Conservation (phyloP, 1,284 basidiomycete genomes). For the Earliella scabrosa region DNA sequence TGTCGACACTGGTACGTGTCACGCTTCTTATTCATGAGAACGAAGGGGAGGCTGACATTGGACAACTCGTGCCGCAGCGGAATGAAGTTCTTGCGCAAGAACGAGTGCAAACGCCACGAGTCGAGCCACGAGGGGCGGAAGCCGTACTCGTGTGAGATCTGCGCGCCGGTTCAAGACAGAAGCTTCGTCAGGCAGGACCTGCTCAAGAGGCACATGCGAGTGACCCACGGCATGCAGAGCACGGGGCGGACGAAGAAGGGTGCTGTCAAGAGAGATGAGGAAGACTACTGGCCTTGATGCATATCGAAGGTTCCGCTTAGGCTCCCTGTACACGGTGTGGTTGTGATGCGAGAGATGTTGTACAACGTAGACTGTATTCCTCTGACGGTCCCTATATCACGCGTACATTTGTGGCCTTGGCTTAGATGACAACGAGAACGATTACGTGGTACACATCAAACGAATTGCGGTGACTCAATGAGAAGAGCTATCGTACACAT, state of each 20-base stretch:
- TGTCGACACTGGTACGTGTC: slow-evolving; percentile 59
- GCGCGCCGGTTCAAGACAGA: slow-evolving; percentile 44
- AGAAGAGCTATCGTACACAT: not conserved
- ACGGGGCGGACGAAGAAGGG: slow-evolving; percentile 24
- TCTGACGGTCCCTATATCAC: not conserved
- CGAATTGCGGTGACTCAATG: too few relatives aligned
- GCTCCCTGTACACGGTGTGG: not conserved
- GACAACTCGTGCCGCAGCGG: too few relatives aligned
- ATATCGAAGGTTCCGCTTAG: not conserved
- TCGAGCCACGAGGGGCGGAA: slow-evolving; percentile 60
- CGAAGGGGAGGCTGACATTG: slow-evolving; percentile 9
- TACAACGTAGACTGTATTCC: too few relatives aligned
- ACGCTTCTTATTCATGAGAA: not conserved
- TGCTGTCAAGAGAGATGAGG: slow-evolving; percentile 13
- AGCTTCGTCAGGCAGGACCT: slow-evolving; percentile 69
- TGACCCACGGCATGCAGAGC: slow-evolving; percentile 47
- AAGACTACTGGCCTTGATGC: slow-evolving; percentile 24
- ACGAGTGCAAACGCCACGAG: slow-evolving; percentile 76
- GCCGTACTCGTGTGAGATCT: slow-evolving; percentile 60
- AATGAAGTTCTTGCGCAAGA: slow-evolving; percentile 68
- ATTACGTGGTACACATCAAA: too few relatives aligned
- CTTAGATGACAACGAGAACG: too few relatives aligned
- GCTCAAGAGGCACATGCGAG: slow-evolving; percentile 61
- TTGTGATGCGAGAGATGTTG: too few relatives aligned
- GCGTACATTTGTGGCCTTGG: not conserved